Conservation (phyloP, 257 asterid genomes). For the Primulina huaijiensis region DNA sequence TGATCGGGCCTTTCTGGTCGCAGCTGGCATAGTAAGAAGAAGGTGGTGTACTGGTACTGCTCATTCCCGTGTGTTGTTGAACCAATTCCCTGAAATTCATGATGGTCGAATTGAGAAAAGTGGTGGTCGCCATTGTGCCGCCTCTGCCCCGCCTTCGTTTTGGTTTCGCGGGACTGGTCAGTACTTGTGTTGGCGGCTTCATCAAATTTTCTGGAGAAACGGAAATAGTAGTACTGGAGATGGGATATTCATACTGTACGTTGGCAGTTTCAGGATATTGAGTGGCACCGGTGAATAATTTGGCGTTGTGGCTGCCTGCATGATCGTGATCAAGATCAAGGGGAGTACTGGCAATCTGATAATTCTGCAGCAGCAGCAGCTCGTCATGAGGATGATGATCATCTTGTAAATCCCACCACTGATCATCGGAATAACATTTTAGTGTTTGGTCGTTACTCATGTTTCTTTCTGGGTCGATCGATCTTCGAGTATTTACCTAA, state of each 20-base stretch:
- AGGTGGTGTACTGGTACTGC: not conserved
- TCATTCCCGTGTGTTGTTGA: slow-evolving; percentile 57
- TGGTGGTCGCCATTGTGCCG: slow-evolving; percentile 38
- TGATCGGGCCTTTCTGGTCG: slow-evolving; percentile 52
- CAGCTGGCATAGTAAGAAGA: not conserved
- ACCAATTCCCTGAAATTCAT: slow-evolving; percentile 54
- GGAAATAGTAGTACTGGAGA: not conserved
- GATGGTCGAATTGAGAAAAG: slow-evolving; percentile 49
- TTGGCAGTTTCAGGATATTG: not conserved
- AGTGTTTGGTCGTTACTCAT: not conserved
- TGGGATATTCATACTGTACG: not conserved
- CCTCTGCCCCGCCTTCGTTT: slow-evolving; percentile 39
- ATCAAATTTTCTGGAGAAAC: not conserved
- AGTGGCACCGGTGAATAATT: not conserved
- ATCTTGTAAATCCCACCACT: not conserved
- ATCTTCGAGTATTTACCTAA: not conserved
- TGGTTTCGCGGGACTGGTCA: slow-evolving; percentile 24
- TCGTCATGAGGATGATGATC: not conserved
- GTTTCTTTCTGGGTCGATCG: not conserved
- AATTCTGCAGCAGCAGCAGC: too few relatives aligned
- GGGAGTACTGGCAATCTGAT: not conserved
- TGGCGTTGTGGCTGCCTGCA: not conserved
- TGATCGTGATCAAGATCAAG: not conserved
- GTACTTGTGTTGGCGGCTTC: slow-evolving; percentile 10
- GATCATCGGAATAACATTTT: not conserved